A percentile compares a stretch with the other conserved stretches of the same genome.
phyloP scores from a whole-genome alignment of 2,329 filamentous ascomycete species.

The Lasiodiplodia hormozganensis region DNA sequence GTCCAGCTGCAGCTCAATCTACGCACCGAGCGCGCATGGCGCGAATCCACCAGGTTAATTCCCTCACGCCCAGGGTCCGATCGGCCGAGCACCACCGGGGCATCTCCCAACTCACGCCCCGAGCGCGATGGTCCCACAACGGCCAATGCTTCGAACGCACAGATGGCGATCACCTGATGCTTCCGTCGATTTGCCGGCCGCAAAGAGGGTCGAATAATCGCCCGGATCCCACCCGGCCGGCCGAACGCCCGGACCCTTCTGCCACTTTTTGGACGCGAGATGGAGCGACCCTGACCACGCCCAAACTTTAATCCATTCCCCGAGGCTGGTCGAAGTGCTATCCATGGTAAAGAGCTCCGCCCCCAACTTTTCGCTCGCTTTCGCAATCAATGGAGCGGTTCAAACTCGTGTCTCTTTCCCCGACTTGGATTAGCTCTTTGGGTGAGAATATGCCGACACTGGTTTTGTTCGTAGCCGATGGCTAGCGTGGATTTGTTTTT shows the following conservation, averaged over 20 bases:
- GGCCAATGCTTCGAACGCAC: neutral
- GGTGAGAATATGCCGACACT: too few relatives aligned
- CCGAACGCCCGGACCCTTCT: neutral
- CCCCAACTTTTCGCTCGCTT: neutral
- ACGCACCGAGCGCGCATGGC: neutral
- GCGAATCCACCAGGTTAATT: slow-evolving; percentile 7
- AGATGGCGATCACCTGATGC: slow-evolving; percentile 24
- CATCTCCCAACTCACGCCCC: neutral
- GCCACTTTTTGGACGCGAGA: neutral
- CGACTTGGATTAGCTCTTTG: too few relatives aligned
- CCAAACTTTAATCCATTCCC: neutral
- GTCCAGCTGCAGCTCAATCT: neutral
- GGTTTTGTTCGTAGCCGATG: too few relatives aligned
- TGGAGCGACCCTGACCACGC: neutral
- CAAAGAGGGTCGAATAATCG: slow-evolving; percentile 1
- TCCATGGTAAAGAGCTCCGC: neutral
- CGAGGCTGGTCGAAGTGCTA: neutral
- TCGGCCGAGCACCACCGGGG: slow-evolving; percentile 11
- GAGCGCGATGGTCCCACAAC: neutral
- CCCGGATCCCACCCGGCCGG: slow-evolving; percentile 8
- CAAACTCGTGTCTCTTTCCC: neutral
- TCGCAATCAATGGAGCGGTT: neutral
- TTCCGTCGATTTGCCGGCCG: slow-evolving; percentile 11
- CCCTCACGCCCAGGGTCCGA: slow-evolving; percentile 6
- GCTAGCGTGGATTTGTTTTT: too few relatives aligned